These are phyloP conservation scores for Diphasiastrum complanatum DNA, from an alignment of 83 land plant species.

Conservation along the genomic window DNA sequence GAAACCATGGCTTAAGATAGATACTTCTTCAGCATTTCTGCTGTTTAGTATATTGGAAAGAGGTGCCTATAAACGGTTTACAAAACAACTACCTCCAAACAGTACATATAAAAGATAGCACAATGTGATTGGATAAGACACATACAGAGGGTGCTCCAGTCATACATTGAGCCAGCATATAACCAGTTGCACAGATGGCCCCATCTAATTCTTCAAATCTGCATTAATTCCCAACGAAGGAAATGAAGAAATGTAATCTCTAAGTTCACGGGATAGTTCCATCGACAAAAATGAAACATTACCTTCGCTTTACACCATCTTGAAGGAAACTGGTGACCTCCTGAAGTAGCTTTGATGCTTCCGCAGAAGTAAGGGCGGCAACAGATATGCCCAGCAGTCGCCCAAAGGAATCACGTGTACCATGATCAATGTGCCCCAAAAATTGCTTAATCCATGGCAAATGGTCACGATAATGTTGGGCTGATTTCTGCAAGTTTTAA, in stretches of 20 bases:
- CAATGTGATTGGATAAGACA: background rate
- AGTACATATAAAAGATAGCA: too few species aligned
- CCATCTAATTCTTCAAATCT: conserved; percentile 87
- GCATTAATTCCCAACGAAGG: background rate
- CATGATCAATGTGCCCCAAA: conserved; percentile 58
- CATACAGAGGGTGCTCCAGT: conserved; percentile 51
- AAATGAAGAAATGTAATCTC: too few species aligned
- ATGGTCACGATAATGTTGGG: conserved; percentile 44
- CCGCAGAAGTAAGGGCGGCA: conserved; percentile 40
- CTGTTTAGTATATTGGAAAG: too few species aligned
- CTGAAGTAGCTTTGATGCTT: conserved; percentile 41
- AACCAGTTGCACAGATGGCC: conserved; percentile 67
- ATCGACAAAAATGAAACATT: background rate
- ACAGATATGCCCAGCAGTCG: conserved; percentile 72
- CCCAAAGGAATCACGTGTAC: conserved; percentile 71
- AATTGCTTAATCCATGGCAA: conserved; percentile 65
- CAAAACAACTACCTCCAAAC: too few species aligned
- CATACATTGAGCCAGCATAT: conserved; percentile 65
- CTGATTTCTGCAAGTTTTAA: conserved; percentile 46
- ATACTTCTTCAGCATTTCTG: too few species aligned
- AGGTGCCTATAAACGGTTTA: too few species aligned
- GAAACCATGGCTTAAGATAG: too few species aligned
- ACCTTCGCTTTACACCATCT: conserved; percentile 46
- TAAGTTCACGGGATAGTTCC: background rate
- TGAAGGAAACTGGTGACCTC: conserved; percentile 41